Percentiles rank a stretch among this genome's conserved stretches.
phyloP scores from a whole-genome alignment of 1,139 yeast species.

The Wickerhamiella pararugosa region DNA sequence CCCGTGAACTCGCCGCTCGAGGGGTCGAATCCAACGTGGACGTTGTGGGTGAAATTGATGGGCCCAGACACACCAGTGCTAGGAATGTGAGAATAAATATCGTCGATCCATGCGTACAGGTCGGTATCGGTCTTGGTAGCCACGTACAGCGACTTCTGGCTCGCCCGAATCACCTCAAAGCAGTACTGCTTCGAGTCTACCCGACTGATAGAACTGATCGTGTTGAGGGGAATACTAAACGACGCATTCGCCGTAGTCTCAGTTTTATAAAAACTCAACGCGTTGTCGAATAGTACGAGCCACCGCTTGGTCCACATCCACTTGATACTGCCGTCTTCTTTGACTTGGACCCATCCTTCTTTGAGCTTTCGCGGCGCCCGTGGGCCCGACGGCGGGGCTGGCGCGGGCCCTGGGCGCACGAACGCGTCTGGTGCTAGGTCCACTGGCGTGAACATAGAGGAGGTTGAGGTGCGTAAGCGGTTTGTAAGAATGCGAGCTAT shows the following conservation, averaged over 20 bases:
- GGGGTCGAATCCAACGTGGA: constrained; percentile 34
- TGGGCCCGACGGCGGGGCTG: constrained; percentile 23
- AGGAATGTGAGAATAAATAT: constrained; percentile 77
- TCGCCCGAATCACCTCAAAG: constrained; percentile 59
- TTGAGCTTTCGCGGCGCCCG: constrained; percentile 9
- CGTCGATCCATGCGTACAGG: constrained; percentile 81
- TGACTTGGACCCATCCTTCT: constrained; percentile 82
- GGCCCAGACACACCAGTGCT: constrained; percentile 46
- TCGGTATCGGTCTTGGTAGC: constrained; percentile 70
- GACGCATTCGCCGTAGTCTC: constrained; percentile 36
- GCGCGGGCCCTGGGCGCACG: constrained; percentile 29
- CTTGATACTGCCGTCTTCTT: constrained; percentile 64
- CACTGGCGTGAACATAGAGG: background rate
- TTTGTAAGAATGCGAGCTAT: too few relatives aligned
- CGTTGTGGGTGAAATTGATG: constrained; percentile 32
- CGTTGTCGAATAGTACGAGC: constrained; percentile 60
- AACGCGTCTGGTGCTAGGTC: constrained; percentile 20
- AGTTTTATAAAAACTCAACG: constrained; percentile 58
- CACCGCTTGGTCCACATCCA: constrained; percentile 88
- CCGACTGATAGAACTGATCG: constrained; percentile 43
- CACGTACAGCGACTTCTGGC: constrained; percentile 51
- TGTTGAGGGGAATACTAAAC: constrained; percentile 34
- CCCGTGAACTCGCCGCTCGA: constrained; percentile 33
- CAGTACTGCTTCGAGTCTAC: constrained; percentile 55
- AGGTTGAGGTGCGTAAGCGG: too few relatives aligned